phyloP scores from a whole-genome alignment of 2,329 filamentous ascomycete genomes.

The Exophiala calicioides region DNA sequence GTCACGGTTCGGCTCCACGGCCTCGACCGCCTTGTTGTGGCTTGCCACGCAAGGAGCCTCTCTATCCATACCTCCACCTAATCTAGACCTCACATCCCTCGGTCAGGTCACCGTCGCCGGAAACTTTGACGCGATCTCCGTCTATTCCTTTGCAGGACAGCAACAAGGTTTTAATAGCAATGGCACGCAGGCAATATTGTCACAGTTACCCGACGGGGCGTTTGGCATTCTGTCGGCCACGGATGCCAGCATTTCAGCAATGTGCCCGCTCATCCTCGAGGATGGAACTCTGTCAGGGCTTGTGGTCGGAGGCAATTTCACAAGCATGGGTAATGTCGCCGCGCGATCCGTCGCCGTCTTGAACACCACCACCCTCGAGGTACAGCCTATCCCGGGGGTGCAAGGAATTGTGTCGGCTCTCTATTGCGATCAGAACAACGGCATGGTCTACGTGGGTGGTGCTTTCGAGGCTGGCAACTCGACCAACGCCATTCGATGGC shows the following conservation, averaged over 20 bases:
- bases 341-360: conserved; percentile 80
- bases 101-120: conserved; percentile 84
- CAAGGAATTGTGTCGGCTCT: conserved; percentile 79
- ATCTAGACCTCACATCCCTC: conserved; percentile 75
- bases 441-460: conserved; percentile 88
- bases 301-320: conserved; percentile 92
- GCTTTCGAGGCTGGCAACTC: conserved; percentile 78
- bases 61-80: conserved; percentile 60
- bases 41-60: conserved; percentile 20
- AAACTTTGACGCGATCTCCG: conserved; percentile 86
- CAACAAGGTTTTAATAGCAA: conserved; percentile 68
- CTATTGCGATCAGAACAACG: conserved; percentile 73
- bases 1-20: conserved; percentile 23
- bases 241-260: conserved; percentile 81
- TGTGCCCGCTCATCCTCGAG: conserved; percentile 74
- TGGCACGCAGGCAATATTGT: conserved; percentile 78
- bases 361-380: conserved; percentile 67
- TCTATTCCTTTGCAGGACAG: conserved; percentile 84
- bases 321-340: conserved; percentile 74
- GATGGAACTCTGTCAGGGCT: conserved; percentile 71
- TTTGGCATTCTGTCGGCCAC: conserved; percentile 73
- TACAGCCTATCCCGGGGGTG: conserved; percentile 77
- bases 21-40: conserved; percentile 20
- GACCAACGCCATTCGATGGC: conserved; percentile 87
- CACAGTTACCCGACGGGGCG: conserved; percentile 79